Percentiles rank a stretch among this genome's conserved stretches.
Conservation (phyloP, 495 filamentous ascomycete species). For the Penicillium goetzii region DNA sequence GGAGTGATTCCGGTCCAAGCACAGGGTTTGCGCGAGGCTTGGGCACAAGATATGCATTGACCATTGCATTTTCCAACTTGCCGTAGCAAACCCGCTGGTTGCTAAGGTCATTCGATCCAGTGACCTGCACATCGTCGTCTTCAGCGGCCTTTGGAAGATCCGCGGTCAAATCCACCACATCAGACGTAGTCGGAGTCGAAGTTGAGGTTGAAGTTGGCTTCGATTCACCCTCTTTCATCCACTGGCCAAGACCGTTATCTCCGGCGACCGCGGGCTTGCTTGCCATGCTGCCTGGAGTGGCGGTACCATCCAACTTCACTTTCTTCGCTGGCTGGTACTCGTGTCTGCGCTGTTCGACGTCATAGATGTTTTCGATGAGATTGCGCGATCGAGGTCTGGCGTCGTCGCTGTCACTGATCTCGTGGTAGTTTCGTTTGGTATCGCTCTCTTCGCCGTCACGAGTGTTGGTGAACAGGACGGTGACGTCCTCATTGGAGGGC, state of each 20-base stretch:
- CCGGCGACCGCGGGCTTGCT: constrained; percentile 48
- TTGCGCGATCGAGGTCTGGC: constrained; percentile 31
- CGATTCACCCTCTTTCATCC: constrained; percentile 59
- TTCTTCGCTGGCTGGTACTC: constrained; percentile 65
- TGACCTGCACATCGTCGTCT: constrained; percentile 51
- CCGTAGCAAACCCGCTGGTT: constrained; percentile 82
- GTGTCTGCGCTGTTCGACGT: constrained; percentile 64
- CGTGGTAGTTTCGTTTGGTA: constrained; percentile 34
- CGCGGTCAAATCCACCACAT: constrained; percentile 69
- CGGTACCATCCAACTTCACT: constrained; percentile 54
- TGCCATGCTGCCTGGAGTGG: constrained; percentile 44
- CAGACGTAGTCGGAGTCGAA: constrained; percentile 23
- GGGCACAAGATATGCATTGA: constrained; percentile 71
- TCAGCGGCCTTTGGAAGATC: constrained; percentile 39
- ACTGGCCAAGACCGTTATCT: constrained; percentile 62
- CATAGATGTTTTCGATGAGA: constrained; percentile 71
- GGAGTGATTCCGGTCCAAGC: constrained; percentile 33
- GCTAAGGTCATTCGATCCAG: constrained; percentile 48
- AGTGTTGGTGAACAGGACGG: constrained; percentile 35
- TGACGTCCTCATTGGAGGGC: constrained; percentile 20
- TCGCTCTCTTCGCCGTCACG: constrained; percentile 29
- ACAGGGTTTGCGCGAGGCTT: constrained; percentile 61
- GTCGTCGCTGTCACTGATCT: constrained; percentile 34
- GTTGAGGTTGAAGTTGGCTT: constrained; percentile 31
- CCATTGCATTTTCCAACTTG: constrained; percentile 66